These are phyloP conservation scores for Lasiodiplodia theobromae DNA, from an alignment of 2,329 filamentous ascomycete genomes.

Conservation along the genomic window DNA sequence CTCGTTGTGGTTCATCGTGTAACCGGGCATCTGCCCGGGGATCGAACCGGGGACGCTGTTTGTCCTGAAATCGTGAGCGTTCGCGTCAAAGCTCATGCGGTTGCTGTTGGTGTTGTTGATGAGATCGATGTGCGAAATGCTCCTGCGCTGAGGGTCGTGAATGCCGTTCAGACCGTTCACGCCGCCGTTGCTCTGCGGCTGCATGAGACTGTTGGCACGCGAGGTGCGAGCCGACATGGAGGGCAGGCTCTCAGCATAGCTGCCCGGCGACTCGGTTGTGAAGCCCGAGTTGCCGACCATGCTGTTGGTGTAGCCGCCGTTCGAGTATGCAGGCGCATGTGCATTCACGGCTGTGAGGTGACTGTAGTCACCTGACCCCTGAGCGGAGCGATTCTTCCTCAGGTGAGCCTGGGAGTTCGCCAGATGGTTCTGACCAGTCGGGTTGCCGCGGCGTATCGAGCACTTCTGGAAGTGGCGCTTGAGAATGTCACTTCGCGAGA, in stretches of 20 bases:
- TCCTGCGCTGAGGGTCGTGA: conserved; percentile 39
- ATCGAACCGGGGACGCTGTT: conserved; percentile 33
- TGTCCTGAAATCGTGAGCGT: conserved; percentile 44
- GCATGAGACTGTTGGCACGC: conserved; percentile 58
- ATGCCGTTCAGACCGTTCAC: conserved; percentile 42
- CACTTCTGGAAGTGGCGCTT: conserved; percentile 99
- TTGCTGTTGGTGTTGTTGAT: conserved; percentile 16
- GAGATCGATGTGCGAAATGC: conserved; percentile 30
- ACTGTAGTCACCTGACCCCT: conserved; percentile 41
- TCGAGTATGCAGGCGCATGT: conserved; percentile 13
- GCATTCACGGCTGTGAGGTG: conserved; percentile 34
- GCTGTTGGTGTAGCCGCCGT: conserved; percentile 29
- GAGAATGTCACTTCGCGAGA: conserved; percentile 95
- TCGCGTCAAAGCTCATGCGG: conserved; percentile 30
- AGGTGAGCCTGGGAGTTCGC: conserved; percentile 90
- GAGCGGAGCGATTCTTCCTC: conserved; percentile 66
- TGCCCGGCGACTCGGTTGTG: conserved; percentile 38
- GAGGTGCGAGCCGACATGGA: conserved; percentile 57
- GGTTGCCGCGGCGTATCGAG: conserved; percentile 93
- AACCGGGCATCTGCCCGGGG: conserved; percentile 28
- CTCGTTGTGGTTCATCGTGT: conserved; percentile 31
- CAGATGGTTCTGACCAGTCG: conserved; percentile 91
- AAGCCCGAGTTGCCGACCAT: conserved; percentile 43
- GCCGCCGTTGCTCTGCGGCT: conserved; percentile 38
- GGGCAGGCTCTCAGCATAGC: conserved; percentile 46